These are phyloP conservation scores for Trichoderma semiorbis DNA, from an alignment of 2,329 filamentous ascomycete genomes.

Conservation along the genomic window DNA sequence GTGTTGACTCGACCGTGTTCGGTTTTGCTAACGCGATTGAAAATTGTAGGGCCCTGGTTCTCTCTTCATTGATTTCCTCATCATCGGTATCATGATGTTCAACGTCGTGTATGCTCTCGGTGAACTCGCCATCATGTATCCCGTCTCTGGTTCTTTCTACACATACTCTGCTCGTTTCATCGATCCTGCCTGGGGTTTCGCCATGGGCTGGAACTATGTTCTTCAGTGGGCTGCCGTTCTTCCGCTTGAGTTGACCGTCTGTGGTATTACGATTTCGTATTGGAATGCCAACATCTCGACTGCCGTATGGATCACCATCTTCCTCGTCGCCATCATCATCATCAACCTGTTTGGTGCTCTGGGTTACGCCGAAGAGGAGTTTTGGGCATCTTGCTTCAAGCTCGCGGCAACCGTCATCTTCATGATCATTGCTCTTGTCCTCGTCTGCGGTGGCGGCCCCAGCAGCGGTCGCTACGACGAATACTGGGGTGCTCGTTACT, in stretches of 20 bases:
- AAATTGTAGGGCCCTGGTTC: slow-evolving; percentile 31
- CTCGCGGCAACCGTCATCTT: slow-evolving; percentile 50
- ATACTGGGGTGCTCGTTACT: slow-evolving; percentile 40
- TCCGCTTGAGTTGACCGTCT: slow-evolving; percentile 48
- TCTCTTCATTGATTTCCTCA: slow-evolving; percentile 41
- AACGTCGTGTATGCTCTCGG: slow-evolving; percentile 55
- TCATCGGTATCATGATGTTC: slow-evolving; percentile 53
- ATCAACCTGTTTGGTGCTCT: slow-evolving; percentile 47
- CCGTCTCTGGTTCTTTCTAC: slow-evolving; percentile 58
- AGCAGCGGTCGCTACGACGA: slow-evolving; percentile 37
- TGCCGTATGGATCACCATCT: slow-evolving; percentile 23
- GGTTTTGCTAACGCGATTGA: neutral
- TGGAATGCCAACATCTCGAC: slow-evolving; percentile 45
- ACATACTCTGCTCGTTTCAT: slow-evolving; percentile 58
- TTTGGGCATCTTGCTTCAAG: slow-evolving; percentile 45
- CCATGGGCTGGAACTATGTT: slow-evolving; percentile 50
- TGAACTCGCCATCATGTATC: slow-evolving; percentile 56
- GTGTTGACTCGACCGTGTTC: neutral
- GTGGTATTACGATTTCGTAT: slow-evolving; percentile 48
- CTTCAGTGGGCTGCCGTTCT: slow-evolving; percentile 48
- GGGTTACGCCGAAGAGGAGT: slow-evolving; percentile 28
- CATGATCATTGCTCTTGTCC: slow-evolving; percentile 51
- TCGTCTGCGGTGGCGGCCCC: slow-evolving; percentile 54
- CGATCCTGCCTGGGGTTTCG: slow-evolving; percentile 55
- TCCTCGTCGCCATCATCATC: slow-evolving; percentile 36